Percentiles rank a stretch among this genome's conserved stretches.
Conservation (phyloP, 768 basidiomycete species). For the Cantharellus anzutake region DNA sequence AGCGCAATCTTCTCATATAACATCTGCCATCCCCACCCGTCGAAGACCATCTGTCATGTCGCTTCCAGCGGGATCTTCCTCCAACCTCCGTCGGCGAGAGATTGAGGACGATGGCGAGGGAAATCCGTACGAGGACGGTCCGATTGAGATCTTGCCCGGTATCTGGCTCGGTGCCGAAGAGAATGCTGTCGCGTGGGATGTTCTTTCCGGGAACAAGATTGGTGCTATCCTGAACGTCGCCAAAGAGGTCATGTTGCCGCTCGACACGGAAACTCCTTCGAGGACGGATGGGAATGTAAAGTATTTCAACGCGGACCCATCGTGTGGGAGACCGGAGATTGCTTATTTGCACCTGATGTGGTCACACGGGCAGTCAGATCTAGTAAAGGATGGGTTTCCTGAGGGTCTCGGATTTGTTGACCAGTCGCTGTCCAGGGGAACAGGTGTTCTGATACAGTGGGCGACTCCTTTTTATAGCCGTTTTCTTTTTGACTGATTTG, state of each 20-base stretch:
- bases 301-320: slow-evolving; percentile 46
- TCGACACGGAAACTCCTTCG: slow-evolving; percentile 28
- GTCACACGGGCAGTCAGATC: slow-evolving; percentile 88
- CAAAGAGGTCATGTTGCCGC: slow-evolving; percentile 68
- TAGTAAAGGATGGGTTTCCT: slow-evolving; percentile 61
- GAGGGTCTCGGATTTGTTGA: slow-evolving; percentile 70
- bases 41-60: slow-evolving; percentile 56
- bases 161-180: slow-evolving; percentile 87
- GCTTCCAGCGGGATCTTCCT: slow-evolving; percentile 29
- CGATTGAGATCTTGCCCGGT: slow-evolving; percentile 65
- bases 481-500: slow-evolving; percentile 8
- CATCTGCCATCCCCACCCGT: slow-evolving; percentile 3
- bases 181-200: slow-evolving; percentile 67
- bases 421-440: slow-evolving; percentile 49
- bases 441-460: slow-evolving; percentile 71
- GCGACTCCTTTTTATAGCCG: neutral
- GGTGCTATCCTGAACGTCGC: slow-evolving; percentile 78
- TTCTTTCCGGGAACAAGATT: slow-evolving; percentile 52
- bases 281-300: slow-evolving; percentile 14
- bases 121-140: slow-evolving; percentile 57
- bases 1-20: slow-evolving; percentile 1
- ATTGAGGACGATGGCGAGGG: slow-evolving; percentile 6
- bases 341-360: slow-evolving; percentile 80
- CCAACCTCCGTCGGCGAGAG: slow-evolving; percentile 1
- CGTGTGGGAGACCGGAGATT: slow-evolving; percentile 55